Evolutionary conservation across 768 basidiomycete genomes (phyloP).

Genomic region (Lactarius pseudohatsudake): DNA sequence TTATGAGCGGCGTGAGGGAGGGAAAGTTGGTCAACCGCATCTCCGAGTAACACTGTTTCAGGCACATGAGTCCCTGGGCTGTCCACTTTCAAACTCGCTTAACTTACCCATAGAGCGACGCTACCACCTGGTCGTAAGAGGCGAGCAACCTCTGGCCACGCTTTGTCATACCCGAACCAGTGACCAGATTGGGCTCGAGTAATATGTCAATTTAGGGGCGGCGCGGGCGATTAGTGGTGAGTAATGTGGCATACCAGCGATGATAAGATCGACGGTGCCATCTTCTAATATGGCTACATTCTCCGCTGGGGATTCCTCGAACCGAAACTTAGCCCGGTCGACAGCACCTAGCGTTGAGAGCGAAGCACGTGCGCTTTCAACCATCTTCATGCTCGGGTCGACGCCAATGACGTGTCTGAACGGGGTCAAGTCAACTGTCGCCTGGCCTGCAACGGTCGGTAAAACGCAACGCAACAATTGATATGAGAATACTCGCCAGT

Average conservation of each 20-base stretch:
- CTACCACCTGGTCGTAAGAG: conserved; percentile 62
- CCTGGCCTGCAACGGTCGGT: conserved; percentile 53
- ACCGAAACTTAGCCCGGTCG: conserved; percentile 36
- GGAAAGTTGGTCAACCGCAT: conserved; percentile 66
- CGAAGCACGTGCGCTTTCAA: conserved; percentile 38
- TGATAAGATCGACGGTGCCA: conserved; percentile 61
- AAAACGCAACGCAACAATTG: not conserved
- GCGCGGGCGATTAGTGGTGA: not conserved
- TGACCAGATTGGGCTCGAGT: conserved; percentile 72
- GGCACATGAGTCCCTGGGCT: not conserved
- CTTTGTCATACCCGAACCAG: conserved; percentile 74
- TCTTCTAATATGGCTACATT: conserved; percentile 50
- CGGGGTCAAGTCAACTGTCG: conserved; percentile 53
- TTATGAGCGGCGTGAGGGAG: conserved; percentile 55
- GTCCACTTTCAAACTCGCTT: conserved; percentile 27
- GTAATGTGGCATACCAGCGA: conserved; percentile 50
- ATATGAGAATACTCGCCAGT: conserved; percentile 51
- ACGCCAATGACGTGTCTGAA: conserved; percentile 67
- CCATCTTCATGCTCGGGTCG: conserved; percentile 77
- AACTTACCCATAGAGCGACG: conserved; percentile 73
- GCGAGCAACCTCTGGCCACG: conserved; percentile 67
- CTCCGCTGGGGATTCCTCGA: conserved; percentile 50
- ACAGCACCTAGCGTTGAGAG: conserved; percentile 57
- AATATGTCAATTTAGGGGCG: conserved; percentile 6
- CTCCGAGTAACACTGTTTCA: conserved; percentile 53